Conservation (phyloP, 2,329 filamentous ascomycete species). For the Hortaea sp. region DNA sequence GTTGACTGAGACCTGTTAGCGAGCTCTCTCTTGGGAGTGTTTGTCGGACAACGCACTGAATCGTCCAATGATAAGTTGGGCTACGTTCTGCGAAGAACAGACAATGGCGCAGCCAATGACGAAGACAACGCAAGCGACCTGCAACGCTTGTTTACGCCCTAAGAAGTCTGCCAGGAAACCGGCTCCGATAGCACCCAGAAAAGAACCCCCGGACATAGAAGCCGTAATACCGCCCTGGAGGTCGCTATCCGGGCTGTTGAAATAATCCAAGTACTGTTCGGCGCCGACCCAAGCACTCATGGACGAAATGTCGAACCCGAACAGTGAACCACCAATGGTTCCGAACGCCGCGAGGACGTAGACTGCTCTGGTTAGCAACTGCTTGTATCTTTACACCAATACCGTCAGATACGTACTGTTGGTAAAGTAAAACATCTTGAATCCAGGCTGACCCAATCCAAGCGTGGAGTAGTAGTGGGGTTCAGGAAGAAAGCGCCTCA, state of each 20-base stretch:
- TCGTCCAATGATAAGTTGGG: no score
- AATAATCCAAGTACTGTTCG: constrained; percentile 40
- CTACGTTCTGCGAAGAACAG: no score
- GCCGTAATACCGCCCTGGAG: constrained; percentile 41
- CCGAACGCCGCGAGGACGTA: constrained; percentile 44
- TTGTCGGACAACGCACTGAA: no score
- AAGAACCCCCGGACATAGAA: constrained; percentile 40
- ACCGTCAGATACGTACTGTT: no score
- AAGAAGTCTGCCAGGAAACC: constrained; percentile 38
- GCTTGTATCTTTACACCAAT: no score
- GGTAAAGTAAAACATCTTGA: no score
- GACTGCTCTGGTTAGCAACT: constrained; percentile 11
- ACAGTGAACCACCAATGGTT: constrained; percentile 42
- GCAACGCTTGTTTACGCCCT: constrained; percentile 27
- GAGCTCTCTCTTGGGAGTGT: no score
- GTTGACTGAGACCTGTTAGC: constrained; percentile 19
- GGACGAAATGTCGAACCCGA: constrained; percentile 48
- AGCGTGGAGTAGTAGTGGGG: no score
- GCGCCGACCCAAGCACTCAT: constrained; percentile 46
- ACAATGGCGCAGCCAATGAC: no score
- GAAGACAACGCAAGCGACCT: no score
- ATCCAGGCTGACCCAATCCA: no score
- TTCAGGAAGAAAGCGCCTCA: no score
- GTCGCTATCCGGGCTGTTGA: constrained; percentile 40
- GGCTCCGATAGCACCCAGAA: constrained; percentile 38